Evolutionary conservation across 257 asterid species (phyloP), one percentile per base, ranked within the genome.

Genomic region (Solanum okadae): DNA sequence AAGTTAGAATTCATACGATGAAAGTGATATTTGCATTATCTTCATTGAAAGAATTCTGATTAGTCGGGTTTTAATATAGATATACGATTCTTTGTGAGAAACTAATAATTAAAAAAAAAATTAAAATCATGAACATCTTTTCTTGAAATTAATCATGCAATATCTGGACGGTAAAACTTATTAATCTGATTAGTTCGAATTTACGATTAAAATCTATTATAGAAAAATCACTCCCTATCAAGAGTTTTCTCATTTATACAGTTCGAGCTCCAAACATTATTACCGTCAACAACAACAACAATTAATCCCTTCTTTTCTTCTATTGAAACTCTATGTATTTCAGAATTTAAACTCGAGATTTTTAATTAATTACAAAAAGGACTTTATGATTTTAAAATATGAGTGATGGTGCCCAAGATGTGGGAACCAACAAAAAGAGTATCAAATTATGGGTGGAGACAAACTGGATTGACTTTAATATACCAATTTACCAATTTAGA

Each of bases 81-180:
- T 10, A 25, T 1, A 27, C 2, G 5, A 6, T 0, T 70, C 2
- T 71, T 9, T 1, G 5, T 31, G 1, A 33, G 11, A 71, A 15
- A 8, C 0, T 63, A 63, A 7, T 10, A n/a, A n/a, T n/a, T n/a
- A n/a, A n/a, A n/a, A n/a, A n/a, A 23, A 37, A 37, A 37, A 56
- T 20, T n/a, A n/a, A 56, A 23, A 12, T 37, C 0, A 6, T 2
- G 3, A 0, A 71, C 40, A 31, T 8, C 1, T 11, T 38, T 11
- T 34, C 3, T 37, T 23, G 20, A n/a, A 12, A 11, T 37, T 23
- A 23, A 76, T 76, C 34, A 6, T 15, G 0, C 0, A 5, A 38
- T 13, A 76, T 38, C 1, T 27, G 0, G 4, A 38, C 23, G 1
- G 0, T 0, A 76, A 23, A 1, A 40, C 0, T 38, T 14, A 3